Percentiles rank a stretch among this genome's conserved stretches.
Evolutionary conservation across 768 basidiomycete genomes (phyloP).

Genomic region (Leccinum subgranulosum): DNA sequence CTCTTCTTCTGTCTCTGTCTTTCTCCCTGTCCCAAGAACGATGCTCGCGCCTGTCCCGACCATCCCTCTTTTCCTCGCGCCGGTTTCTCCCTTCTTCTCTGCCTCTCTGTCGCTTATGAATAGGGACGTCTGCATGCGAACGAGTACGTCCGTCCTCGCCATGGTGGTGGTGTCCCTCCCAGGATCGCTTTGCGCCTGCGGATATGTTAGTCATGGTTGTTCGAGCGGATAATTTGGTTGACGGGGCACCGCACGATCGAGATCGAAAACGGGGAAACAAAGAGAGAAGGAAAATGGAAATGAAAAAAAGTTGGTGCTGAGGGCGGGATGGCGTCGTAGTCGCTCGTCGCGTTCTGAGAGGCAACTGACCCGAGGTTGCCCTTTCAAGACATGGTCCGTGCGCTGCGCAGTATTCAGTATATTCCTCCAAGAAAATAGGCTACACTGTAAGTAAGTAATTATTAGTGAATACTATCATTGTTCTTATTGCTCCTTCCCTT

Average conservation of each 20-base stretch:
- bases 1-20: slow-evolving; percentile 30
- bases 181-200: slow-evolving; percentile 81
- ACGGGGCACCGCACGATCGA: slow-evolving; percentile 80
- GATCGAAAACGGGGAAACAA: slow-evolving; percentile 11
- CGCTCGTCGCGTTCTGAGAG: not conserved
- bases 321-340: not conserved
- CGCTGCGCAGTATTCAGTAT: not conserved
- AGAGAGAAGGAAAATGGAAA: not conserved
- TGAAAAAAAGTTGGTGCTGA: not conserved
- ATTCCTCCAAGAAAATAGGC: not conserved
- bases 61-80: slow-evolving; percentile 57
- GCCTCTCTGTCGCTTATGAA: slow-evolving; percentile 52
- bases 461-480: no score
- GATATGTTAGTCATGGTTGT: slow-evolving; percentile 72
- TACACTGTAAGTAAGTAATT: no score
- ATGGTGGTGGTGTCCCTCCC: slow-evolving; percentile 51
- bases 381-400: slow-evolving; percentile 17
- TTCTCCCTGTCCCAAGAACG: slow-evolving; percentile 39
- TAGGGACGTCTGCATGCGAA: slow-evolving; percentile 5
- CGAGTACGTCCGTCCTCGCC: slow-evolving; percentile 32
- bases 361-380: not conserved
- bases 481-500: not conserved
- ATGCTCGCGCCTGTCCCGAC: slow-evolving; percentile 34
- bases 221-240: slow-evolving; percentile 48
- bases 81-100: slow-evolving; percentile 60